Conservation (phyloP, 1,139 yeast genomes). For the Taphrina pruni region DNA sequence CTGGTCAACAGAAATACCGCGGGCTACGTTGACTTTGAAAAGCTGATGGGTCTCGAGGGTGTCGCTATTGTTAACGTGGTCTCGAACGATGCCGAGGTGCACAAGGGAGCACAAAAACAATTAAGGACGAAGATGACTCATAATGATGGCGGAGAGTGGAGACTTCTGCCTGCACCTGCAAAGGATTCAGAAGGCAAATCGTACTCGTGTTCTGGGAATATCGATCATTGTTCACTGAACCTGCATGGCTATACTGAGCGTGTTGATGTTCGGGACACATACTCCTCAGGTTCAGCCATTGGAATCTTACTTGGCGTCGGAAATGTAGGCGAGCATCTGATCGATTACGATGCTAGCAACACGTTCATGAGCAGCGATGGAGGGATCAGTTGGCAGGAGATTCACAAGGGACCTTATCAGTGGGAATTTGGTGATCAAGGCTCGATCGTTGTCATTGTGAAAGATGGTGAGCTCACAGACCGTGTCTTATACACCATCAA, state of each 20-base stretch:
- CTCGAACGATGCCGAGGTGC: conserved; percentile 57
- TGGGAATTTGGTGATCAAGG: conserved; percentile 99
- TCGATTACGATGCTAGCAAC: conserved; percentile 60
- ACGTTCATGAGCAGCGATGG: conserved; percentile 86
- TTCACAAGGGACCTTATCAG: conserved; percentile 72
- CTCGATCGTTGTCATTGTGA: conserved; percentile 74
- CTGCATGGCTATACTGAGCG: conserved; percentile 92
- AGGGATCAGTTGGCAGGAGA: conserved; percentile 85
- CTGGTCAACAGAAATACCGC: conserved; percentile 71
- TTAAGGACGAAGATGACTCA: conserved; percentile 77
- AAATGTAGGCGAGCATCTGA: conserved; percentile 75
- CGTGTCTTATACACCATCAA: conserved; percentile 70
- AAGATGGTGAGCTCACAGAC: conserved; percentile 64
- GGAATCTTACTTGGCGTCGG: conserved; percentile 90
- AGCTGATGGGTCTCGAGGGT: conserved; percentile 87
- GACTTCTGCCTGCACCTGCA: conserved; percentile 64
- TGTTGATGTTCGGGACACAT: conserved; percentile 79
- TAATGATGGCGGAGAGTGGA: conserved; percentile 94
- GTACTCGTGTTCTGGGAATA: conserved; percentile 57
- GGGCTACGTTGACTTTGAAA: conserved; percentile 91
- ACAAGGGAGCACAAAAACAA: conserved; percentile 57
- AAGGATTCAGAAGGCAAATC: conserved; percentile 67
- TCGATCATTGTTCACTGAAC: conserved; percentile 76
- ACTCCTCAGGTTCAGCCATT: conserved; percentile 84
- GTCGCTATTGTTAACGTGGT: conserved; percentile 77